phyloP scores from a whole-genome alignment of 2,329 filamentous ascomycete species.

The Iodosphaeria phyllophila region DNA sequence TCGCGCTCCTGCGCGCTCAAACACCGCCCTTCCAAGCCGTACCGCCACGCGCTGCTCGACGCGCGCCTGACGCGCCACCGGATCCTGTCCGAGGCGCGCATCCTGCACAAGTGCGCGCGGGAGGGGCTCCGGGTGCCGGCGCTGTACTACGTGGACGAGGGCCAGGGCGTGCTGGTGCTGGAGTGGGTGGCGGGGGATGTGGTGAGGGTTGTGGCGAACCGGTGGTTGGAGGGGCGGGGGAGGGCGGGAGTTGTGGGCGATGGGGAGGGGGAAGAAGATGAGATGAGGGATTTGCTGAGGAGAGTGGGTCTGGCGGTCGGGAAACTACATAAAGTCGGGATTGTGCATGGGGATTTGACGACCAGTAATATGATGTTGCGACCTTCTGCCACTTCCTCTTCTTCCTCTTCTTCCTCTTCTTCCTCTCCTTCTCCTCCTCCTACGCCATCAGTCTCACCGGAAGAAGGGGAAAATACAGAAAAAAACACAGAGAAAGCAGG shows the following conservation, averaged over 20 bases:
- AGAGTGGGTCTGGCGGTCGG: slow-evolving; percentile 56
- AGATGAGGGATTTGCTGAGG: slow-evolving; percentile 47
- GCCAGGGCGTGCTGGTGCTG: slow-evolving; percentile 56
- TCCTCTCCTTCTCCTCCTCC: too few species aligned
- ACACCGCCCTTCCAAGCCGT: slow-evolving; percentile 77
- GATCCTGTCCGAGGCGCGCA: slow-evolving; percentile 74
- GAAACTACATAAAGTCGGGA: slow-evolving; percentile 60
- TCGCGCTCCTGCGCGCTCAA: slow-evolving; percentile 63
- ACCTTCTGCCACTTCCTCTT: too few species aligned
- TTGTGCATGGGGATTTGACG: slow-evolving; percentile 89
- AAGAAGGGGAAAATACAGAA: slow-evolving; percentile 6
- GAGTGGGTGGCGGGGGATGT: slow-evolving; percentile 69
- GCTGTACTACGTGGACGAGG: slow-evolving; percentile 51
- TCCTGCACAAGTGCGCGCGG: slow-evolving; percentile 58
- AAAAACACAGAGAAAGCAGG: slow-evolving; percentile 7
- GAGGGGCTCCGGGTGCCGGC: slow-evolving; percentile 71
- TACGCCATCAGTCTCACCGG: too few species aligned
- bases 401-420: too few species aligned
- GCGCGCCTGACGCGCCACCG: slow-evolving; percentile 70
- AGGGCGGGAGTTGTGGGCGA: slow-evolving; percentile 8
- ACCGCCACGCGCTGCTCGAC: slow-evolving; percentile 81
- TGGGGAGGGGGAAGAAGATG: slow-evolving; percentile 24
- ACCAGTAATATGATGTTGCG: slow-evolving; percentile 91
- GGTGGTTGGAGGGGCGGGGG: slow-evolving; percentile 29
- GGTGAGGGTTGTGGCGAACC: slow-evolving; percentile 50